Base-by-base conservation (phyloP, 208 protist species). In the Wallacemonas sp. region DNA sequence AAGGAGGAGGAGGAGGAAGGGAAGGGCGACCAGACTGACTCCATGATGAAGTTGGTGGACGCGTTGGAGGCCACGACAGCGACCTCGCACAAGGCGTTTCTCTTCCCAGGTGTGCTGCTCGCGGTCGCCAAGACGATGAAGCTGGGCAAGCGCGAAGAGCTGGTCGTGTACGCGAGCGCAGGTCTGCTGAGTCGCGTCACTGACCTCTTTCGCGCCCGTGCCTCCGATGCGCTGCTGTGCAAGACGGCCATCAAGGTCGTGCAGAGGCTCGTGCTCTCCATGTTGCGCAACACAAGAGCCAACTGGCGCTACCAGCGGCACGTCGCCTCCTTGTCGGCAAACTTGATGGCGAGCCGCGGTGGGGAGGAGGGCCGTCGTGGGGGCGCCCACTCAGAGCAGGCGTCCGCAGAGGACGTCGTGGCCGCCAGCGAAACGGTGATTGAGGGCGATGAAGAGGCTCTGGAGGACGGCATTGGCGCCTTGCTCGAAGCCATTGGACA, bases 71-170 rank as follows among this genome's bases (percentile, higher is more conserved):
- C 55, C 26, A 29, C 55, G 32, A 57, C 41, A 7, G 62, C 50
- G 2, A 26, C 11, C 0, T n/a, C n/a, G n/a, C 52, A 59, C 29
- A 8, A 8, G 11, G 38, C 49, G 20, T 65, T 84, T 12, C 61
- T 85, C 7, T 45, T 91, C 16, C 84, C 81, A 18, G 97, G 97
- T 50, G 78, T 98, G 26, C 79, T 98, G 41, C 46, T 82, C 25
- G 81, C 93, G 1, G 72, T 98, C 1, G 87, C 94, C 1, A 76
- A 77, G 61, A 93, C 98, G 22, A 82, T 98, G 72, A 98, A 98
- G 82, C 76, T 89, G 42, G 98, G 95, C 16, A 76, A 93, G 44
- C 86, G 97, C 20, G 44, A 78, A 41, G 93, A 98, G 61, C 74
- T 98, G 22, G 50, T 88, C 3, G 49, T 67, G 3, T 88, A 96